Conservation (phyloP, 2,329 filamentous ascomycete species). For the Botrytis cinerea region DNA sequence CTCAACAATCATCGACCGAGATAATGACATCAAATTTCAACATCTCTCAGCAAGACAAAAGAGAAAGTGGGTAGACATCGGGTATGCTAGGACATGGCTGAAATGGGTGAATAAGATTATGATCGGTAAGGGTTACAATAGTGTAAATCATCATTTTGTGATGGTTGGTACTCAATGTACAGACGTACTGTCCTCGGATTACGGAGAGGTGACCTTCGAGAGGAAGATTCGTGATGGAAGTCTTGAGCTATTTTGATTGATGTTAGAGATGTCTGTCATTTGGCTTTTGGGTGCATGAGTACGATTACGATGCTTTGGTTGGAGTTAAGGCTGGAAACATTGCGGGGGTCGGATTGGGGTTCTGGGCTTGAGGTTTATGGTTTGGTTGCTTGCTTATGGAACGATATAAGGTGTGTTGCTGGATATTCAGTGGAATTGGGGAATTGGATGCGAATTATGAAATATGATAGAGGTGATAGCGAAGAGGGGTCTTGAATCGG, state of each 20-base stretch:
- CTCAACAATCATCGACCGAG: not conserved
- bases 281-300: not conserved
- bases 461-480: not conserved
- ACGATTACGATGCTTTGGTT: not conserved
- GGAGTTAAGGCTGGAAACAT: not conserved
- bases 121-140: not conserved
- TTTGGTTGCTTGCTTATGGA: not conserved
- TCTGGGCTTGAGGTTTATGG: not conserved
- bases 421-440: not conserved
- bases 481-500: too few relatives aligned
- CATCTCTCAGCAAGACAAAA: slow-evolving; percentile 12
- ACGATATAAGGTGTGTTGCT: not conserved
- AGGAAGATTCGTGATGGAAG: slow-evolving; percentile 18
- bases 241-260: slow-evolving; percentile 12
- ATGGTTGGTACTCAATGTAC: slow-evolving; percentile 15
- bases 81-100: slow-evolving; percentile 11
- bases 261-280: not conserved
- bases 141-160: slow-evolving; percentile 11
- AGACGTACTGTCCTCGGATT: not conserved
- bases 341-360: not conserved
- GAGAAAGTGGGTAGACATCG: slow-evolving; percentile 16
- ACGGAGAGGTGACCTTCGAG: slow-evolving; percentile 6
- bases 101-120: slow-evolving; percentile 10
- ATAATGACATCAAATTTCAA: slow-evolving; percentile 1
- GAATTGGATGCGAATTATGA: not conserved